Evolutionary conservation across 495 filamentous ascomycete genomes (phyloP), one percentile per base, ranked within the genome.

Genomic region (Daldinia concentrica): DNA sequence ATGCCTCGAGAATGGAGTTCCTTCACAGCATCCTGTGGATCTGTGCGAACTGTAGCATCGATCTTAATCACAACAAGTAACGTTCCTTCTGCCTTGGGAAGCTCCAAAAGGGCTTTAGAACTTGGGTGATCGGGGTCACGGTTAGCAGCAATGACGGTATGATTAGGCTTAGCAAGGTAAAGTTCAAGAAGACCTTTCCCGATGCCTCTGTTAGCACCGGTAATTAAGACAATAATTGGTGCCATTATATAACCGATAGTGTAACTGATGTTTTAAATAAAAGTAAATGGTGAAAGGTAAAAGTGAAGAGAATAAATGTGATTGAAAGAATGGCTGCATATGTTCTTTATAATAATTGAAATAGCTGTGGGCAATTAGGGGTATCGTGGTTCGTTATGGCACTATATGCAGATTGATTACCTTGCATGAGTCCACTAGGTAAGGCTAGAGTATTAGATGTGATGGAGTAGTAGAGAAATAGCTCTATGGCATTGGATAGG

Each of bases 101-200:
- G 45, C 5, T 59, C 43, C 2, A 0, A 0, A 15, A 74, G 58
- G 2, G 48, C 41, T 17, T 64, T 74, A 48, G 71, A 64, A 26
- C 24, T 39, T 15, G 64, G 41, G 27, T 62, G 51, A 0, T 63
- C 36, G 3, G 68, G 68, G 41, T 74, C 61, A 6, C 74, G 72
- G 30, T 64, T 66, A 26, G 60, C 74, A 6, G 60, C 68, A 17
- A 76, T 74, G 43, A 76, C 56, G 24, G 26, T 66, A 43, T 72
- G 64, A 19, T 74, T 65, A 14, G 68, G 64, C 22, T 41, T 62
- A 0, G 68, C 54, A 8, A 72, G 58, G 15, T 72, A 74, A n/a
- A 29, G 29, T 6, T 41, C 17, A 24, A 74, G 34, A 11, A 76
- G 55, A 14, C 70, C 74, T 14, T 64, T 74, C 1, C 74, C 74